Evolutionary conservation across 768 basidiomycete species (phyloP).

Genomic region (Hypholoma sublateritium): DNA sequence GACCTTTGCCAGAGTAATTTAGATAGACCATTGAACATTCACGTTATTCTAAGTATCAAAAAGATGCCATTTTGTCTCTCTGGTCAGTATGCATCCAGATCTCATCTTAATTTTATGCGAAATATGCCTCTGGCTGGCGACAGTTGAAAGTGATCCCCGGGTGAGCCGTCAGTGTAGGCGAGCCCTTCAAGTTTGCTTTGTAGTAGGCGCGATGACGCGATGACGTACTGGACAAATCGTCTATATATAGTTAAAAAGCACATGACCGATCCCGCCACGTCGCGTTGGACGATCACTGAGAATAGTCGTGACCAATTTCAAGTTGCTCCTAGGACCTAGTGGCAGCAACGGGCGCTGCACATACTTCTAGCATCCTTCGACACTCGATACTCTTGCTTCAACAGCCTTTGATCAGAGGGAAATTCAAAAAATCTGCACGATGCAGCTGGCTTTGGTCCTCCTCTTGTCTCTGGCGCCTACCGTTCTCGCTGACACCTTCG

Average conservation of each 20-base stretch:
- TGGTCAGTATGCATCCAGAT: background rate
- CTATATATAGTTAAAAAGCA: background rate
- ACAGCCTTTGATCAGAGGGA: background rate
- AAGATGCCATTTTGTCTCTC: background rate
- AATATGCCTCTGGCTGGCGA: background rate
- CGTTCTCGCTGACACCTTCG: constrained; percentile 29
- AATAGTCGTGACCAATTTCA: background rate
- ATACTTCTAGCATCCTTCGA: background rate
- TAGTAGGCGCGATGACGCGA: too few species aligned
- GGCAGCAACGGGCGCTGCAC: background rate
- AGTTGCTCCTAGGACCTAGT: too few species aligned
- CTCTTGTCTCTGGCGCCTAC: constrained; percentile 44
- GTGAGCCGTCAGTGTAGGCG: background rate
- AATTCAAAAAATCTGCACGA: constrained; percentile 18
- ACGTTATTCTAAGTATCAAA: background rate
- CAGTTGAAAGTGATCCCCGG: background rate
- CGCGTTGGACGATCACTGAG: constrained; percentile 1
- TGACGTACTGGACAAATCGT: background rate
- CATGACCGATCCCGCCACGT: constrained; percentile 12
- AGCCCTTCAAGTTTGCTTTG: too few species aligned
- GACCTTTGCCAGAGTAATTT: constrained; percentile 49
- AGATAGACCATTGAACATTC: too few species aligned
- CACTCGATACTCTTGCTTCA: background rate
- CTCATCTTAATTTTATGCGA: background rate
- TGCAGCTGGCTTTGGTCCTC: constrained; percentile 46